Percentiles rank a stretch among this genome's conserved stretches.
Evolutionary conservation across 108 stramenopile species (phyloP).

Genomic region (Seminavis robusta): DNA sequence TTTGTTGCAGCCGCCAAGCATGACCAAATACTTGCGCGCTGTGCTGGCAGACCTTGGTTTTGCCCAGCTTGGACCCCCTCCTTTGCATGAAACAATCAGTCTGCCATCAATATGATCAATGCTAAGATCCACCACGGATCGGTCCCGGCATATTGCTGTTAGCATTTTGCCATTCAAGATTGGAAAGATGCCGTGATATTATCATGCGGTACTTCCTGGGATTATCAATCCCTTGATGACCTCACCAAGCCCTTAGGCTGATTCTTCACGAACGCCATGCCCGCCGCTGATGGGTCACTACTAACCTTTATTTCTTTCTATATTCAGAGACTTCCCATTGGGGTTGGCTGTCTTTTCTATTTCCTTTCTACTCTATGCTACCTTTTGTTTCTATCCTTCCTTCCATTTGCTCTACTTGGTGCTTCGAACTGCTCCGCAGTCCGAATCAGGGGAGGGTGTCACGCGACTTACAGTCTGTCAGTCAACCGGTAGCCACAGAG

Average conservation of each 20-base stretch:
- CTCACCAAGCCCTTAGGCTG: constrained; percentile 19
- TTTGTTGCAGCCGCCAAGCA: constrained; percentile 5
- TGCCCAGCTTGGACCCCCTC: constrained; percentile 9
- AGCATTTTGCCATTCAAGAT: neutral
- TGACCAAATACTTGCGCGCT: constrained; percentile 5
- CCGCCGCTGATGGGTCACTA: constrained; percentile 1
- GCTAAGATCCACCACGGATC: neutral
- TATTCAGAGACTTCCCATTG: no score
- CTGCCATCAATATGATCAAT: constrained; percentile 1
- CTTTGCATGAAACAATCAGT: neutral
- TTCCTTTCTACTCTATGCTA: no score
- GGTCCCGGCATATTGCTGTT: neutral
- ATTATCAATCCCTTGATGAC: constrained; percentile 6
- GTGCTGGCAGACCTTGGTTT: constrained; percentile 15
- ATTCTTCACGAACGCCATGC: constrained; percentile 17
- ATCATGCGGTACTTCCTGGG: constrained; percentile 1
- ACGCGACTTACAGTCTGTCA: no score
- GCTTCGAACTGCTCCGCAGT: no score
- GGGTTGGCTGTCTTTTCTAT: no score
- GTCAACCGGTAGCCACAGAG: no score
- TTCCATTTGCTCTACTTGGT: no score
- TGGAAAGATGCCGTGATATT: neutral
- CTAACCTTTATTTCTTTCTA: no score
- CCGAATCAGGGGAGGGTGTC: no score
- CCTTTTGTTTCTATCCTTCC: no score